Conservation (phyloP, 306 rosid species). For the Sindora glabra region DNA sequence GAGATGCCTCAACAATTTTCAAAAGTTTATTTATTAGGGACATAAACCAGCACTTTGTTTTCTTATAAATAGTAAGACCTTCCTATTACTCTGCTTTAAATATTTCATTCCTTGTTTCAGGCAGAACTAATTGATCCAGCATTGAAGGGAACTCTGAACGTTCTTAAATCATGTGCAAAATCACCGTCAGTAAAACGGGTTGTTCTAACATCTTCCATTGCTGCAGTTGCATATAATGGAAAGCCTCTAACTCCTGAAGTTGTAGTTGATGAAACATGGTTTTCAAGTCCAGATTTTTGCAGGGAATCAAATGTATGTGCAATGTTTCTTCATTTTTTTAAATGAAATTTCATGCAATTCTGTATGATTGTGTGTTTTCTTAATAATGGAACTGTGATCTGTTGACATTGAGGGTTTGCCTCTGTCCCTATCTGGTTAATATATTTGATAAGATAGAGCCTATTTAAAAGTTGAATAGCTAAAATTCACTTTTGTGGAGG, state of each 20-base stretch:
- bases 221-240: conserved; percentile 2
- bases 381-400: no score
- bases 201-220: conserved; percentile 28
- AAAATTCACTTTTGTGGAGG: neutral
- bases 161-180: conserved; percentile 38
- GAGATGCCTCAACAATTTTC: no score
- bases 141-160: conserved; percentile 40
- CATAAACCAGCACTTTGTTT: no score
- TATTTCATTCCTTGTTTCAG: conserved; percentile 17
- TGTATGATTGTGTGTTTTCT: no score
- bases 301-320: conserved; percentile 21
- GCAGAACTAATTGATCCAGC: conserved; percentile 40
- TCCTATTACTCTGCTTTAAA: neutral
- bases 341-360: neutral
- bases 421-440: no score
- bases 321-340: neutral
- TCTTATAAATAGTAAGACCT: neutral
- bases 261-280: conserved; percentile 38
- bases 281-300: conserved; percentile 24
- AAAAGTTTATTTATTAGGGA: no score
- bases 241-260: conserved; percentile 23
- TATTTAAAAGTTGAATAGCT: neutral
- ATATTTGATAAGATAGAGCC: no score
- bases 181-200: conserved; percentile 31
- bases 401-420: no score